These are phyloP conservation scores for Carex kokanica DNA, from an alignment of 176 grass and related monocot genomes.

Conservation along the genomic window DNA sequence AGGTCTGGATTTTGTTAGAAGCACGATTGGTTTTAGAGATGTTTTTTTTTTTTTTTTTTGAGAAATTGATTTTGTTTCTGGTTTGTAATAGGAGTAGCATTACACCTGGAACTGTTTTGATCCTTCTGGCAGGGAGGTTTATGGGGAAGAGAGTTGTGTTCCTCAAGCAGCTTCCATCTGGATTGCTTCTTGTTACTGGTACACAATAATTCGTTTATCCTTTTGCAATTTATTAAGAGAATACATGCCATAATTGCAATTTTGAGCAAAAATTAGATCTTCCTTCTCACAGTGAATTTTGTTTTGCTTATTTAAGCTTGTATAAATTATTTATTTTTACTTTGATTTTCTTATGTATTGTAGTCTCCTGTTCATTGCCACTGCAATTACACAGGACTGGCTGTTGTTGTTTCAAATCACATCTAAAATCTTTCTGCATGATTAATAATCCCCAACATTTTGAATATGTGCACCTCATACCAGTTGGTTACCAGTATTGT, in stretches of 20 bases:
- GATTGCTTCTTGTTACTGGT: constrained; percentile 80
- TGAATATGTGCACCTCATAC: neutral
- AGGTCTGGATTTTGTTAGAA: constrained; percentile 47
- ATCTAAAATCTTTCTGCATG: neutral
- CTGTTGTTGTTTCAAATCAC: neutral
- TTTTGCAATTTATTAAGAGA: neutral
- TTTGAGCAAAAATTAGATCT: neutral
- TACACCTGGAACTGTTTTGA: constrained; percentile 78
- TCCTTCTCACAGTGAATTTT: neutral
- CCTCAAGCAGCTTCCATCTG: constrained; percentile 87
- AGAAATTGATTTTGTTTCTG: neutral
- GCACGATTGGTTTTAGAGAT: no score
- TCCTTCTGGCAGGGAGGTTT: constrained; percentile 84
- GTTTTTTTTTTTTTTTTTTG: no score
- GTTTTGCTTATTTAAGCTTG: neutral
- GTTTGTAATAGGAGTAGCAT: constrained; percentile 48
- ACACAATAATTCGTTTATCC: neutral
- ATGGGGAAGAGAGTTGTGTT: constrained; percentile 96
- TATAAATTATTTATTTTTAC: neutral
- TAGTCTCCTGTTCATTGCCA: neutral
- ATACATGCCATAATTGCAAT: neutral
- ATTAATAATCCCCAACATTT: neutral
- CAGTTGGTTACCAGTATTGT: neutral
- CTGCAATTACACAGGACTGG: neutral
- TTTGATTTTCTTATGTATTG: neutral